Percentiles rank a stretch among this genome's conserved stretches.
Evolutionary conservation across 2,329 filamentous ascomycete species (phyloP).

Genomic region (Trichophyton equinum): DNA sequence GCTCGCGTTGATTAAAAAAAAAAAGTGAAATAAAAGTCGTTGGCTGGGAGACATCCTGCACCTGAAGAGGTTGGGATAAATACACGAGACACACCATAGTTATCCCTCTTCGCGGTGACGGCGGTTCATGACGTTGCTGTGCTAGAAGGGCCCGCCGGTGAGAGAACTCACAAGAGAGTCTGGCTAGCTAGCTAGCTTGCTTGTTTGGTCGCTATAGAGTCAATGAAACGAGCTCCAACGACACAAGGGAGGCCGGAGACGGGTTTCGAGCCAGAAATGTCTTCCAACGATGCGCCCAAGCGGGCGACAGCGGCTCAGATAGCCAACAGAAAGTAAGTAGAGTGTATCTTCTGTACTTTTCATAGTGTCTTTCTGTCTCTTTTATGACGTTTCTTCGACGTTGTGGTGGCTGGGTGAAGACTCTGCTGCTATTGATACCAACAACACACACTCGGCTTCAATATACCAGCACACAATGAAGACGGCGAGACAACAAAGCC

Average conservation of each 20-base stretch:
- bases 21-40: neutral
- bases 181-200: slow-evolving; percentile 5
- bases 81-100: neutral
- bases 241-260: slow-evolving; percentile 26
- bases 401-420: neutral
- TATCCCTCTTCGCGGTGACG: neutral
- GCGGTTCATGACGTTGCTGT: neutral
- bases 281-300: slow-evolving; percentile 35
- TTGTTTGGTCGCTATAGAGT: neutral
- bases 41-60: neutral
- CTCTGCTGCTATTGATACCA: neutral
- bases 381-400: neutral
- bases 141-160: neutral
- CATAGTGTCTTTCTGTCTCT: neutral
- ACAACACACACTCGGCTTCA: neutral
- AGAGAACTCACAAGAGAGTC: slow-evolving; percentile 19
- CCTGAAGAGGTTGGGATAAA: neutral
- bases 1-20: neutral
- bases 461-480: neutral
- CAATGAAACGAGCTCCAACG: slow-evolving; percentile 26
- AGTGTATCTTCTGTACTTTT: neutral
- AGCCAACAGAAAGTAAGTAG: slow-evolving; percentile 44
- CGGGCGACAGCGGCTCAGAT: slow-evolving; percentile 44
- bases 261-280: slow-evolving; percentile 25
- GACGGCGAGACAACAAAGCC: neutral